Conservation (phyloP, 2,329 filamentous ascomycete species). For the Juglanconis sp. region DNA sequence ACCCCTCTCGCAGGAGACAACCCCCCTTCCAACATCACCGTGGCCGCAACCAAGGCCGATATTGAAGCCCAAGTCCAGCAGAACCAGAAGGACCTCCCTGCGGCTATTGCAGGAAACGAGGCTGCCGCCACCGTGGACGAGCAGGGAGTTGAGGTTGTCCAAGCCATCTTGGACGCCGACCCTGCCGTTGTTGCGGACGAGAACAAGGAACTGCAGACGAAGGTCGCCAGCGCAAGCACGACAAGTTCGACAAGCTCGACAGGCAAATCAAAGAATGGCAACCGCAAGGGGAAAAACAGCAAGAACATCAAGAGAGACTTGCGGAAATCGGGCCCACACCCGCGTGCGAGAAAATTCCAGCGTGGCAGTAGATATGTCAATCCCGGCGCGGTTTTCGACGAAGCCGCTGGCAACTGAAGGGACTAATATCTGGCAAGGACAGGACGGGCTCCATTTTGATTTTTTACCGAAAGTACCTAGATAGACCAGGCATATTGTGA, state of each 20-base stretch:
- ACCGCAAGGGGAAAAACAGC: background rate
- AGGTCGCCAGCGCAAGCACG: background rate
- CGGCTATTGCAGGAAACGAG: constrained; percentile 40
- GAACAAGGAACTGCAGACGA: background rate
- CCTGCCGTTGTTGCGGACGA: background rate
- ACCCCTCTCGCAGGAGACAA: constrained; percentile 32
- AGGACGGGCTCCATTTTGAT: background rate
- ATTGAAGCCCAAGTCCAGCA: constrained; percentile 45
- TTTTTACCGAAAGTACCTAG: too few species aligned
- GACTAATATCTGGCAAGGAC: background rate
- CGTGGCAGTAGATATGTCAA: background rate
- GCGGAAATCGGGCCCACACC: background rate
- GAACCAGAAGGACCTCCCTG: constrained; percentile 48
- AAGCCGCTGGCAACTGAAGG: background rate
- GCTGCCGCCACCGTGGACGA: constrained; percentile 29
- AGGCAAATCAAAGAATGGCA: background rate
- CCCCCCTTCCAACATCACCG: constrained; percentile 39
- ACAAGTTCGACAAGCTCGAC: background rate
- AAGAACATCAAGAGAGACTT: background rate
- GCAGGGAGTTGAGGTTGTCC: constrained; percentile 19
- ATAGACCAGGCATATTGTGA: too few species aligned
- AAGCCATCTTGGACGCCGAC: constrained; percentile 10
- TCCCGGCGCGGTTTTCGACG: background rate
- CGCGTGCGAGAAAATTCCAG: background rate
- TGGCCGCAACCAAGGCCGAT: constrained; percentile 38